phyloP scores from a whole-genome alignment of 2,329 filamentous ascomycete species.

The Pestalotiopsis sp. region DNA sequence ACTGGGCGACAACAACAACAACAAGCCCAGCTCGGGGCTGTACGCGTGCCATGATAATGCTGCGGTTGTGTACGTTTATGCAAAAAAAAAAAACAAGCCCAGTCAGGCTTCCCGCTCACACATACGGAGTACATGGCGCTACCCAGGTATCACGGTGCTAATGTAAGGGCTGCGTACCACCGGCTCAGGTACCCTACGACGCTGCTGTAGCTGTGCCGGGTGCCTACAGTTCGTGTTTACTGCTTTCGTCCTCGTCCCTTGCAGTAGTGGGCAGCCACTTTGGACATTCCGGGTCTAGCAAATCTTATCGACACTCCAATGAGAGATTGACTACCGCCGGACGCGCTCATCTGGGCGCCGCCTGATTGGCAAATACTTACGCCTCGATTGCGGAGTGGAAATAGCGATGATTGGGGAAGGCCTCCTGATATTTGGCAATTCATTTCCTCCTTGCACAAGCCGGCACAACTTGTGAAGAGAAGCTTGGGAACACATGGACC shows the following conservation, averaged over 20 bases:
- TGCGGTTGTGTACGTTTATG: not conserved
- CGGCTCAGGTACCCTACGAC: not conserved
- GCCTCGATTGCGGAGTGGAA: not conserved
- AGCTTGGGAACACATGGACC: not conserved
- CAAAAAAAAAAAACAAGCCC: not conserved
- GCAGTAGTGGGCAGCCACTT: constrained; percentile 3
- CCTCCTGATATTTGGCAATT: not conserved
- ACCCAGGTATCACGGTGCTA: not conserved
- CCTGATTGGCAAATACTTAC: not conserved
- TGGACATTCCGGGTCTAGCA: not conserved
- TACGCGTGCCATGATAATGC: no score
- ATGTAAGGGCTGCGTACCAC: not conserved
- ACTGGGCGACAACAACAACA: no score
- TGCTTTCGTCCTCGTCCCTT: constrained; percentile 4
- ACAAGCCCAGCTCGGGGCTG: no score
- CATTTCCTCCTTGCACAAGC: not conserved
- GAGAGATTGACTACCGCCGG: not conserved
- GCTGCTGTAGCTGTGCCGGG: not conserved
- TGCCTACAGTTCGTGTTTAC: constrained; percentile 9
- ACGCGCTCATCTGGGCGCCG: not conserved
- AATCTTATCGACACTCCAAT: not conserved
- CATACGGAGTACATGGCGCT: not conserved
- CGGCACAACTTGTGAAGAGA: not conserved
- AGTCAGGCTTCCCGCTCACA: not conserved
- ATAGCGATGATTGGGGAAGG: not conserved